Base-by-base conservation (phyloP, 2,329 filamentous ascomycete species). In the Nigrospora osmanthi region DNA sequence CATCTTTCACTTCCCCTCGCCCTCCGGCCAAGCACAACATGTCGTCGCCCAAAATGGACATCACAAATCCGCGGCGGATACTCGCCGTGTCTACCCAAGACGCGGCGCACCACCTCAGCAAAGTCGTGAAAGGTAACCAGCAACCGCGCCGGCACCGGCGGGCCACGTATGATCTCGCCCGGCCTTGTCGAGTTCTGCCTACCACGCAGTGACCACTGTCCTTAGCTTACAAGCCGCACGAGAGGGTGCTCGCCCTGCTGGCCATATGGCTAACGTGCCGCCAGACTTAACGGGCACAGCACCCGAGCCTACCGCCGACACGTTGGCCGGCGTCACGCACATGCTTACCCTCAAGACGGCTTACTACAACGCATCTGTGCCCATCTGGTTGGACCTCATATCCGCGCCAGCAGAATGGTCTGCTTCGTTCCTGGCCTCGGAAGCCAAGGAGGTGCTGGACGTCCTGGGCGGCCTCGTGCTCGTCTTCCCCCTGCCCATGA, bases 301-400 rank as follows among this genome's bases (percentile, higher is more conserved):
- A 16, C 74, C 65, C 30, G 63, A 63, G 30, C 55, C 64, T 37
- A 61, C 62, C 14, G 62, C 59, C 9, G 56, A 64, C 3, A 66
- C 69, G 3, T 65, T 82, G 31, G 80, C 81, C 1, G 81, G 82
- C 23, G 73, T 71, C 32, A 80, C 80, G 14, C 81, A 84, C 54
- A 59, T 64, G 37, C 70, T 81, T 31, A 47, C 63, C 10, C 63
- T 85, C 44, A 69, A 70, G 48, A 85, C 80, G 16, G 54, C 67
- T 13, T 85, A 85, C 66, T 85, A 85, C 66, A 70, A 63, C 19
- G 72, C 78, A 43, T 68, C 68, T 0, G 67, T 85, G 4, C 80
- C 81, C 37, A 69, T 85, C 52, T 86, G 82, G 82, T 69, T 85
- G n/a, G 82, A 86, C 55, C 68, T 82, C 38, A 69, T 82, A 47